Evolutionary conservation across 176 grass and related monocot genomes (phyloP).

Genomic region (Rhipidocladum racemiflorum): DNA sequence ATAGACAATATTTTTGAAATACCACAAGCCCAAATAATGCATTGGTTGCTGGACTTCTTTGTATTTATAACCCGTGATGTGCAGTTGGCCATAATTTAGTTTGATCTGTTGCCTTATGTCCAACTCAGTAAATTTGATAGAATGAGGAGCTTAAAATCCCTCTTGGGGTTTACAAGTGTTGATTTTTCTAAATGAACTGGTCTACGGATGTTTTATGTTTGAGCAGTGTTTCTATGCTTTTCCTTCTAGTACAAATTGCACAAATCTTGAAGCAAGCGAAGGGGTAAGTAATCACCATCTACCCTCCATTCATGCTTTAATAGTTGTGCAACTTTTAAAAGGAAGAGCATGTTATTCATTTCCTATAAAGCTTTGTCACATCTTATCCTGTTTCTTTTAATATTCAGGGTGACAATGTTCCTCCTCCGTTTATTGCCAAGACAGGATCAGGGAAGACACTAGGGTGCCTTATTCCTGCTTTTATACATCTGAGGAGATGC

Average conservation of each 20-base stretch:
- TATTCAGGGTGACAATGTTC: constrained; percentile 86
- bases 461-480: constrained; percentile 96
- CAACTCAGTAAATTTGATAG: neutral
- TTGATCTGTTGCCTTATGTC: neutral
- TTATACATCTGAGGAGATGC: constrained; percentile 83
- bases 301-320: too few species aligned
- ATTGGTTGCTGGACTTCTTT: constrained; percentile 18
- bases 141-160: neutral
- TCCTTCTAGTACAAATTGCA: too few species aligned
- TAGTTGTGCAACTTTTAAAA: too few species aligned
- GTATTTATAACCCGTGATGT: constrained; percentile 19
- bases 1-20: constrained; percentile 24
- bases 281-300: too few species aligned
- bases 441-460: constrained; percentile 97
- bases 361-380: constrained; percentile 29
- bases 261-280: too few species aligned
- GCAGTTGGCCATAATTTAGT: neutral
- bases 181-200: constrained; percentile 6
- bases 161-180: neutral
- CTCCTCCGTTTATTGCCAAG: constrained; percentile 96
- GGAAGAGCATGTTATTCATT: constrained; percentile 30
- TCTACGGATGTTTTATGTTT: neutral
- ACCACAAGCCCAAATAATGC: neutral
- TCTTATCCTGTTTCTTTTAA: constrained; percentile 34
- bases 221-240: too few species aligned